phyloP scores from a whole-genome alignment of 2,329 filamentous ascomycete genomes.

The Conoideocrella luteorostrata region DNA sequence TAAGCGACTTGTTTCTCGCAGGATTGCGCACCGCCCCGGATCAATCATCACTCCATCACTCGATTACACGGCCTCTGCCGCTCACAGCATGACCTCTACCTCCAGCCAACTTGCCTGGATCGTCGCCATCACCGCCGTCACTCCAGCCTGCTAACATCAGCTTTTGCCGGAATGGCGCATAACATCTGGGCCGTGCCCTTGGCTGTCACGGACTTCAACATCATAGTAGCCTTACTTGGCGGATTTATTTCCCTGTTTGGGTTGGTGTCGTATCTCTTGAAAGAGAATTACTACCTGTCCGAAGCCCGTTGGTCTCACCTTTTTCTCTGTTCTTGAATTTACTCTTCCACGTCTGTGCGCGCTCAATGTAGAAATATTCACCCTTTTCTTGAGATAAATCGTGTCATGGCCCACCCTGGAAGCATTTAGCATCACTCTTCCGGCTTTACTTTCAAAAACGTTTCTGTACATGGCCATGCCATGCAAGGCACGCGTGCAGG shows the following conservation, averaged over 20 bases:
- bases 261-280: conserved; percentile 80
- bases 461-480: too few relatives aligned
- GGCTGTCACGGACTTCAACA: conserved; percentile 71
- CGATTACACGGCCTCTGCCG: neutral
- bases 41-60: too few relatives aligned
- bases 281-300: conserved; percentile 85
- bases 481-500: too few relatives aligned
- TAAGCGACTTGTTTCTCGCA: too few relatives aligned
- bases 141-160: conserved; percentile 15
- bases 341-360: too few relatives aligned
- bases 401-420: too few relatives aligned
- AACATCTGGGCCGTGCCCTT: conserved; percentile 36
- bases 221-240: conserved; percentile 71
- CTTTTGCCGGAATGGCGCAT: conserved; percentile 14
- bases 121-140: neutral
- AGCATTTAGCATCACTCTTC: too few relatives aligned
- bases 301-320: conserved; percentile 66
- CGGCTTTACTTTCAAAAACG: too few relatives aligned
- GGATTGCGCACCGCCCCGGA: too few relatives aligned
- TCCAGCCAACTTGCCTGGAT: conserved; percentile 4
- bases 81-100: conserved; percentile 8
- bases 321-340: neutral
- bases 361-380: too few relatives aligned
- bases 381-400: too few relatives aligned
- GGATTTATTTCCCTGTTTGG: conserved; percentile 89